Evolutionary conservation across 2,329 filamentous ascomycete genomes (phyloP).

Genomic region (Pseudocercospora fuligena): DNA sequence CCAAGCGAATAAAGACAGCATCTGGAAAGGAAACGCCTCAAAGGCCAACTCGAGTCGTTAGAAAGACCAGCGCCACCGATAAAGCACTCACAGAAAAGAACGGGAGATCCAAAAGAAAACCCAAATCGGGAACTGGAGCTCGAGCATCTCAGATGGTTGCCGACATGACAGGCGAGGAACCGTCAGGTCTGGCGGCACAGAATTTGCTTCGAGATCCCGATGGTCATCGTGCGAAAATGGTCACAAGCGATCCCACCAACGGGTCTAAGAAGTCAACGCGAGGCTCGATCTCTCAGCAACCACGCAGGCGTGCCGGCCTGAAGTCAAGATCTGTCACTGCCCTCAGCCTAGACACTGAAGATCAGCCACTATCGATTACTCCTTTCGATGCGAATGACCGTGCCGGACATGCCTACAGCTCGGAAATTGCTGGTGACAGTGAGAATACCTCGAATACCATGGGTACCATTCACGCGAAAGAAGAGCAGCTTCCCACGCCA

Average conservation of each 20-base stretch:
- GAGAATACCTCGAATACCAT: neutral
- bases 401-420: neutral
- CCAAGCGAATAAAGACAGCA: neutral
- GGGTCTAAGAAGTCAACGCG: neutral
- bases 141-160: neutral
- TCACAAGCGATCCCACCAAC: neutral
- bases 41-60: neutral
- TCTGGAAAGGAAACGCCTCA: neutral
- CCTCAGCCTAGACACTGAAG: neutral
- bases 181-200: neutral
- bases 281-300: neutral
- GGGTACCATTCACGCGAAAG: neutral
- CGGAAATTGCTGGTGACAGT: neutral
- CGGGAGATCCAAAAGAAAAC: neutral
- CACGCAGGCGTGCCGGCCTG: neutral
- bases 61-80: neutral
- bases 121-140: neutral
- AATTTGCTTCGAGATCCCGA: conserved; percentile 2
- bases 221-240: neutral
- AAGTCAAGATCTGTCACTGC: neutral
- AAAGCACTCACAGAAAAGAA: neutral
- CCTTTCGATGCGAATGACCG: neutral
- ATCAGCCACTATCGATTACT: neutral
- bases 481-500: neutral
- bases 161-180: neutral